phyloP scores from a whole-genome alignment of 108 stramenopile species.

The Aurantiochytrium sp. region DNA sequence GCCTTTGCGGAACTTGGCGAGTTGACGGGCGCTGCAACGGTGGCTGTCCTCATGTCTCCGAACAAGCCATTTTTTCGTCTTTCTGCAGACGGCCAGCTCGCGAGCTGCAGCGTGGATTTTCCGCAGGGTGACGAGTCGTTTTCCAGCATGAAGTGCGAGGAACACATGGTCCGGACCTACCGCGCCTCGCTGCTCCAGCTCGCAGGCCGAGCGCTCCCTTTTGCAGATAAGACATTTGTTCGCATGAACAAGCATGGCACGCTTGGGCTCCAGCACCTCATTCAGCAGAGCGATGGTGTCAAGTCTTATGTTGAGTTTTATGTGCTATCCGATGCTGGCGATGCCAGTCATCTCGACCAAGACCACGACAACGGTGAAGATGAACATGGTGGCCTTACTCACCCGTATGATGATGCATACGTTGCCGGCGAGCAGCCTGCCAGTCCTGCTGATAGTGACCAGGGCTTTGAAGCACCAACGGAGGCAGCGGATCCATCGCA shows the following conservation, averaged over 20 bases:
- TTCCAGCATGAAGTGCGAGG: background rate
- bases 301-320: background rate
- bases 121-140: constrained; percentile 11
- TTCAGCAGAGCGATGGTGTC: background rate
- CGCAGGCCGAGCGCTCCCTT: background rate
- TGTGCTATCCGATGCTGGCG: background rate
- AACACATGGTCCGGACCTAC: background rate
- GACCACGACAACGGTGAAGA: background rate
- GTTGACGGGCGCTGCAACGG: background rate
- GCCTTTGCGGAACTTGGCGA: background rate
- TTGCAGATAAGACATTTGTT: background rate
- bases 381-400: background rate
- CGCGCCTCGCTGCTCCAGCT: background rate
- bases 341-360: background rate
- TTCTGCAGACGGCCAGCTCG: background rate
- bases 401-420: background rate
- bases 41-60: constrained; percentile 1
- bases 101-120: background rate
- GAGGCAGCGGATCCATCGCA: background rate
- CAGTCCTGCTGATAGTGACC: too few relatives aligned
- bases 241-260: background rate
- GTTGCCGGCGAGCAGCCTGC: background rate
- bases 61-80: background rate
- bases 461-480: background rate
- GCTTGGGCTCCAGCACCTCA: background rate